Conservation (phyloP, 768 basidiomycete species). For the Podaxis carcinomalis region DNA sequence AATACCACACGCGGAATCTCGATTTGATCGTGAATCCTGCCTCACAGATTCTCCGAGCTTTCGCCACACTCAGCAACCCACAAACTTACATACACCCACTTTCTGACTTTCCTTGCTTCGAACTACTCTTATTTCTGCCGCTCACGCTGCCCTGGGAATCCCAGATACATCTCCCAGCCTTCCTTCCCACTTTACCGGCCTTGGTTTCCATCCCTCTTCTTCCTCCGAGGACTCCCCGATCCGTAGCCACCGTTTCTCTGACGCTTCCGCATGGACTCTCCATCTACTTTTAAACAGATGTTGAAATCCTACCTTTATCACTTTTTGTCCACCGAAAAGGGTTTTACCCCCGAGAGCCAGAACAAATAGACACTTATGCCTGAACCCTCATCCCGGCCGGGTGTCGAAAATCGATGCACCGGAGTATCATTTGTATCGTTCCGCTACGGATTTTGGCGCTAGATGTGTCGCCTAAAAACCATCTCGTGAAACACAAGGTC, state of each 20-base stretch:
- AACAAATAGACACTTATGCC: neutral
- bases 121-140: neutral
- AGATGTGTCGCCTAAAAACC: neutral
- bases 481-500: neutral
- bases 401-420: neutral
- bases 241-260: slow-evolving; percentile 17
- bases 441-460: neutral
- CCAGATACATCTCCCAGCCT: slow-evolving; percentile 13
- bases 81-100: neutral
- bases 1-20: slow-evolving; percentile 12
- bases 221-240: slow-evolving; percentile 33
- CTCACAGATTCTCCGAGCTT: slow-evolving; percentile 32
- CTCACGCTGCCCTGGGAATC: neutral
- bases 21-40: slow-evolving; percentile 6
- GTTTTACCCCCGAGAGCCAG: neutral
- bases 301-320: slow-evolving; percentile 1
- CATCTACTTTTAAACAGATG: neutral
- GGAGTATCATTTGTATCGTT: neutral
- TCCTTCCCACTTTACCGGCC: slow-evolving; percentile 24
- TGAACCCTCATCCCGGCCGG: neutral
- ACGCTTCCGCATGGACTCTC: neutral
- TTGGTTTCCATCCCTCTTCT: slow-evolving; percentile 21
- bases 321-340: neutral
- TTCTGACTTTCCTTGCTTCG: neutral
- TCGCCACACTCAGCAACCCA: slow-evolving; percentile 17